Base-by-base conservation (phyloP, 2,329 filamentous ascomycete species). In the Aspergillus sp. region DNA sequence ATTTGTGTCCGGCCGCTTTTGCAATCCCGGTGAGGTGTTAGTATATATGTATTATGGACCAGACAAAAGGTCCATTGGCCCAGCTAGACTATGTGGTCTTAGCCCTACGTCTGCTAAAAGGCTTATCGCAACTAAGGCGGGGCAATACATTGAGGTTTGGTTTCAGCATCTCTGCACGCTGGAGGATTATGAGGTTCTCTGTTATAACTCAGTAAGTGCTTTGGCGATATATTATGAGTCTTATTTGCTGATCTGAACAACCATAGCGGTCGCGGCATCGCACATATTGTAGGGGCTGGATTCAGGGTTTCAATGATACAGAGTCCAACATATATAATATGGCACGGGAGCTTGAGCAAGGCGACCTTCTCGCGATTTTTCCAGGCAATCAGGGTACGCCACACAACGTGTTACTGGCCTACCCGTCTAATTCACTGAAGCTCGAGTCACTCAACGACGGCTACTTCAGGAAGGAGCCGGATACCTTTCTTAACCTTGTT, bases 281-380 rank as follows among this genome's bases (percentile, higher is more conserved):
- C 3, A 64, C 61, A 30, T 62, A 55, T 51, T 66, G 66, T 39
- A 74, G 69, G 54, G 72, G 71, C 38, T 78, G 72, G 70, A 62
- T 77, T 25, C 66, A 74, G 57, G 71, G 72, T 0, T 79, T 69
- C 59, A 47, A 67, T 15, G 72, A 78, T 48, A 75, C 70, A 3
- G 66, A 71, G 32, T 25, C 62, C 8, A 55, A 55, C 2, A 44
- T 78, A 10, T 68, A 67, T 41, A 57, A 57, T 3, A 63, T 76
- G 52, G 68, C 70, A 11, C 58, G 73, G 17, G 59, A 66, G 15
- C 66, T 79, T 17, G 62, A 62, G 3, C 61, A 61, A 17, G 60
- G 67, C 17, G 61, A 70, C 17, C 61, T 70, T 10, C 63, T 73
- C 41, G 76, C 72, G 8, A 70, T 77, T 54, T 73, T 65, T 41